Conservation (phyloP, 2,329 filamentous ascomycete genomes). For the Lachnellula suecica region DNA sequence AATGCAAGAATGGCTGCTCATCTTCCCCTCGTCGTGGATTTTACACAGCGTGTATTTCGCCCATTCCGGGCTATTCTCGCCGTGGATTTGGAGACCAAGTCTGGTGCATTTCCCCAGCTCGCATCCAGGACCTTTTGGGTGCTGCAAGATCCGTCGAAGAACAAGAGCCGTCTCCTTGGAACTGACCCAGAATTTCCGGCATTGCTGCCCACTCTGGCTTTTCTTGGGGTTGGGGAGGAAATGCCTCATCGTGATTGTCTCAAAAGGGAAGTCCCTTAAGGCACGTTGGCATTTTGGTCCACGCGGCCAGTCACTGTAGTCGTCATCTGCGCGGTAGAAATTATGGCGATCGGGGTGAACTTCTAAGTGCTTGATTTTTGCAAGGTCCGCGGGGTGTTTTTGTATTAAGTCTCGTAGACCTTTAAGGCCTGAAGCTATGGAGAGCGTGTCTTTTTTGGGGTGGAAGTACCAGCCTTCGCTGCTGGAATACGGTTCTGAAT, state of each 20-base stretch:
- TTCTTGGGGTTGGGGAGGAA: neutral
- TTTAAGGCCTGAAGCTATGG: neutral
- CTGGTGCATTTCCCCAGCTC: neutral
- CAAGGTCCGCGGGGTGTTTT: neutral
- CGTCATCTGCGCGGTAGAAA: neutral
- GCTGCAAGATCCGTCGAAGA: neutral
- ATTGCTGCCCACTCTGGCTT: neutral
- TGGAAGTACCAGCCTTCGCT: neutral
- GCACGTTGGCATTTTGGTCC: neutral
- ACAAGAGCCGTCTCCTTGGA: neutral
- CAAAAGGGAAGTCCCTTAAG: neutral
- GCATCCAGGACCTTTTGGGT: neutral
- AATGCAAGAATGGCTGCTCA: too few species aligned
- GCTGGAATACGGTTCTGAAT: neutral
- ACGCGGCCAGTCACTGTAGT: neutral
- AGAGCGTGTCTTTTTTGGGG: neutral
- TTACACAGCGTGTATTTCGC: neutral
- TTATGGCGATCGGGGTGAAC: neutral
- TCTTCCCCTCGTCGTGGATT: neutral
- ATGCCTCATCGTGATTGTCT: neutral
- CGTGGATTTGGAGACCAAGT: neutral
- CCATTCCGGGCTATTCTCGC: neutral
- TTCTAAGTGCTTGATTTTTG: neutral
- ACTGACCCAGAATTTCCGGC: too few species aligned
- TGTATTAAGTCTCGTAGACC: neutral